A percentile compares a stretch with the other conserved stretches of the same genome.
Evolutionary conservation across 768 basidiomycete genomes (phyloP).

Genomic region (Pleurotus djamor): DNA sequence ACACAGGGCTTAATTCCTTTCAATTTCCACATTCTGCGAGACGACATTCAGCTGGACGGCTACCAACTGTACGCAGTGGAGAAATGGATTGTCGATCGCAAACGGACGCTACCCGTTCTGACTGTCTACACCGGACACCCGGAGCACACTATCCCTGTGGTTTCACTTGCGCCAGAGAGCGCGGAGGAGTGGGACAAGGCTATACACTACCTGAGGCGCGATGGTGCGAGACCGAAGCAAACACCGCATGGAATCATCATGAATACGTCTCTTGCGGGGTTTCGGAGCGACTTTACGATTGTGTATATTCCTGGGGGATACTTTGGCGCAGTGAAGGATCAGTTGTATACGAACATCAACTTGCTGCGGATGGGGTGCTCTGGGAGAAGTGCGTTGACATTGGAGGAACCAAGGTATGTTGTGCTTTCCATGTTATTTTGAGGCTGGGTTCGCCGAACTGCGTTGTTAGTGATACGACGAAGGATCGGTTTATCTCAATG

Average conservation of each 20-base stretch:
- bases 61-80: constrained; percentile 88
- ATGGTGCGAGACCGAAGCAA: constrained; percentile 74
- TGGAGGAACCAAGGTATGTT: constrained; percentile 69
- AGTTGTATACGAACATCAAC: constrained; percentile 80
- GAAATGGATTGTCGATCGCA: constrained; percentile 78
- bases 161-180: constrained; percentile 35
- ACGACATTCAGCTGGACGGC: constrained; percentile 48
- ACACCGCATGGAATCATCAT: constrained; percentile 70
- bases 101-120: constrained; percentile 56
- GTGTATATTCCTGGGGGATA: constrained; percentile 74
- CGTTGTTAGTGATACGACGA: constrained; percentile 63
- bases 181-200: constrained; percentile 59
- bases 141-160: constrained; percentile 57
- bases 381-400: constrained; percentile 71
- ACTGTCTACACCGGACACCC: constrained; percentile 79
- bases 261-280: constrained; percentile 83
- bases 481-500: constrained; percentile 73
- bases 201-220: constrained; percentile 58
- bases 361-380: constrained; percentile 83
- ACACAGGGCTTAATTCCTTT: constrained; percentile 22
- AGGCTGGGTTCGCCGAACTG: not conserved
- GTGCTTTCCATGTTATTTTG: not conserved
- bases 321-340: constrained; percentile 59
- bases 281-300: constrained; percentile 85
- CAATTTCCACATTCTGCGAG: constrained; percentile 47